Evolutionary conservation across 169 alveolate species (phyloP).

Genomic region (Plasmodium blacklocki): DNA sequence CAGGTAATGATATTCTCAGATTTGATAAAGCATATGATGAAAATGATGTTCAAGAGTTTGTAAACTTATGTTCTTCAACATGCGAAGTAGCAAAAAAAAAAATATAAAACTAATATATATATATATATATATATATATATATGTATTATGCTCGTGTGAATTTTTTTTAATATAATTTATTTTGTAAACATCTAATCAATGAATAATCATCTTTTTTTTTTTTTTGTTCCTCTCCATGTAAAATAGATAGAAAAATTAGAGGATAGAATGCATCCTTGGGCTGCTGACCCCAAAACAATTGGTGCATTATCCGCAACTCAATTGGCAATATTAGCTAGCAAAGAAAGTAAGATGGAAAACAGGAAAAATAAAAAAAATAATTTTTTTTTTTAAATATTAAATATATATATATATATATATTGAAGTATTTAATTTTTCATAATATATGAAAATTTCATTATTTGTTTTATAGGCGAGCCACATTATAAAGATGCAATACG

Average conservation of each 20-base stretch:
- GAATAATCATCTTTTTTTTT: too few species aligned
- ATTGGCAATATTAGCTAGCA: constrained; percentile 93
- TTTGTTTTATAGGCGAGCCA: constrained; percentile 80
- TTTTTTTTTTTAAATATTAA: constrained; percentile 6
- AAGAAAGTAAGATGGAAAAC: constrained; percentile 71
- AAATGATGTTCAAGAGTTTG: constrained; percentile 87
- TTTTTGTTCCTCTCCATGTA: neutral
- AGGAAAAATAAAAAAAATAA: neutral
- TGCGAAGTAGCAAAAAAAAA: constrained; percentile 75
- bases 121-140: neutral
- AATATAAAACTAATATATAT: neutral
- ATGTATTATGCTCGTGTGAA: neutral
- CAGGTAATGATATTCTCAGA: constrained; percentile 87
- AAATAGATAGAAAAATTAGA: constrained; percentile 89
- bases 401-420: neutral
- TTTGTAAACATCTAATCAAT: too few species aligned
- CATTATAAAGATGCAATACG: constrained; percentile 87
- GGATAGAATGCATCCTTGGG: constrained; percentile 95
- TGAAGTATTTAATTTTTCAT: too few species aligned
- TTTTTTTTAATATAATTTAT: too few species aligned
- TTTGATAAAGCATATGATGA: constrained; percentile 90
- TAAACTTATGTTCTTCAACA: constrained; percentile 84
- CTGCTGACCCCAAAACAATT: constrained; percentile 95
- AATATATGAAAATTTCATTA: too few species aligned
- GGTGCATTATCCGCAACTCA: constrained; percentile 97